These are phyloP conservation scores for Solanum hybrid DNA, from an alignment of 305 asterid species.

Conservation along the genomic window DNA sequence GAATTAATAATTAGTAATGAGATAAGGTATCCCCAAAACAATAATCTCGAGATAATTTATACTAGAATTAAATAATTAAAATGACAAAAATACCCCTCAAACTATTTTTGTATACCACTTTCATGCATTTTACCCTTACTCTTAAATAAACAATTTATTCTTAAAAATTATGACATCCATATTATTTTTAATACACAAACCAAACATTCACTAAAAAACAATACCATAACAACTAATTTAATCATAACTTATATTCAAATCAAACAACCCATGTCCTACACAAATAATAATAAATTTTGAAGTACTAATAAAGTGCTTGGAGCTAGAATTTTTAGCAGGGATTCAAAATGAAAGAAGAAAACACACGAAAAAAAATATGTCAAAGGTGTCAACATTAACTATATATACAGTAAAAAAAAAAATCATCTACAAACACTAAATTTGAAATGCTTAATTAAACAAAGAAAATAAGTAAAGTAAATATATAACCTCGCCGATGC, in stretches of 20 bases:
- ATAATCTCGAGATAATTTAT: too few relatives aligned
- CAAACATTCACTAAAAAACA: not conserved
- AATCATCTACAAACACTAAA: not conserved
- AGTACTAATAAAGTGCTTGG: too few relatives aligned
- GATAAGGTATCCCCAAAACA: not conserved
- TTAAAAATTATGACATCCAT: not conserved
- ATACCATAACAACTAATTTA: not conserved
- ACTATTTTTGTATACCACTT: not conserved
- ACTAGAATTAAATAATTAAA: too few relatives aligned
- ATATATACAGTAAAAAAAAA: too few relatives aligned
- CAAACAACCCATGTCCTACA: not conserved
- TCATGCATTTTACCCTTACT: not conserved
- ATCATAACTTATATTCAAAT: too few relatives aligned
- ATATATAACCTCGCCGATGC: conserved; percentile 64
- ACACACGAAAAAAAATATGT: too few relatives aligned
- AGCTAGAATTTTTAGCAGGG: not conserved
- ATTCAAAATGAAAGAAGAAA: too few relatives aligned
- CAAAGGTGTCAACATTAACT: not conserved
- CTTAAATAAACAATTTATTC: not conserved
- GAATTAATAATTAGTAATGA: not conserved
- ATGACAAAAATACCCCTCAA: not conserved
- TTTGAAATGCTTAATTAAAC: not conserved
- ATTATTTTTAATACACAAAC: too few relatives aligned
- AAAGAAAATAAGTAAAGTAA: not conserved
- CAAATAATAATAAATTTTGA: too few relatives aligned